Evolutionary conservation across 2,329 filamentous ascomycete genomes (phyloP), one percentile per base, ranked within the genome.

Genomic region (Diaporthe ilicicola): DNA sequence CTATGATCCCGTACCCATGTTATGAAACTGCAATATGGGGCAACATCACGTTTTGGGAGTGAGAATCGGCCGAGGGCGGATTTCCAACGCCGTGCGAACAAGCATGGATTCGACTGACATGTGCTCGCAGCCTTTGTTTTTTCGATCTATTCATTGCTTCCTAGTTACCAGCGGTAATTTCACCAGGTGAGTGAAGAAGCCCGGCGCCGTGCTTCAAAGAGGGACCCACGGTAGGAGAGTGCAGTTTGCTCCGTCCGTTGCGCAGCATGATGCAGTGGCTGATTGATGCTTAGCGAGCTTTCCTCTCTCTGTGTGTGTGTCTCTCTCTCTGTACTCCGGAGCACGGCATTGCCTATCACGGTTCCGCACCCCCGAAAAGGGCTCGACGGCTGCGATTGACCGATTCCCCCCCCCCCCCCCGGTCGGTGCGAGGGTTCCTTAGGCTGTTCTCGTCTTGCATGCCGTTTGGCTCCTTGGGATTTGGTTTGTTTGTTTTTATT

Each of bases 1-100:
- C 39, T 68, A 59, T 48, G 56, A 62, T 48, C 53, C 42, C 42
- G 29, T 24, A 39, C 51, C 65, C 51, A 56, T 67, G 53, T 55
- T 48, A 62, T 62, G 59, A 62, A 62, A 62, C 59, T 62, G 27
- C 42, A 27, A 48, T 34, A 62, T 48, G 32, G 19, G 59, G 42
- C 59, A 48, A 10, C n/a, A n/a, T 17, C 32, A 32, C 29, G 39
- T 48, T 34, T 34, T 62, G 42, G 42, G 44, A 54, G 17, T 22
- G 51, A 34, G 51, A 12, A 15, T n/a, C 29, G 29, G 12, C 59
- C 59, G 19, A 15, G 22, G 59, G 13, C 19, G 42, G 17, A 61
- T 15, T 62, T 9, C 10, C 22, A 4, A 17, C 13, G 32, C 32
- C 32, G n/a, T 9, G 24, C 2, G 34, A 8, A 27, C 22, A n/a